These are phyloP conservation scores for Phycomyces blakesleeanus DNA, from an alignment of 192 early-diverging fungal species.

Conservation along the genomic window DNA sequence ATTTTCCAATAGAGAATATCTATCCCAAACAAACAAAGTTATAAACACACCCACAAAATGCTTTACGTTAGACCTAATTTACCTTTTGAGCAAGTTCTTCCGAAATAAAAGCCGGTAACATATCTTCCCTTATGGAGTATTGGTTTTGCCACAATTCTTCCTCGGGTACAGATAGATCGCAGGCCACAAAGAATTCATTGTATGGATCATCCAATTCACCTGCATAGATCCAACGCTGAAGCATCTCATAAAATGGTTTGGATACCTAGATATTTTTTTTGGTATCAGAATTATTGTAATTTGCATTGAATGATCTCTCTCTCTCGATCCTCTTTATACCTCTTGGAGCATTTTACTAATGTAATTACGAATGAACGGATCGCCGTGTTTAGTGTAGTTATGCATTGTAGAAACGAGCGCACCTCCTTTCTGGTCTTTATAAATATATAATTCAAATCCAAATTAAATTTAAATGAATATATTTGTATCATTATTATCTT, in stretches of 20 bases:
- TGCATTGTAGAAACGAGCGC: conserved; percentile 73
- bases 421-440: conserved; percentile 62
- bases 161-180: conserved; percentile 47
- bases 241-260: conserved; percentile 86
- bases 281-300: not conserved
- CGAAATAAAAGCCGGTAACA: conserved; percentile 86
- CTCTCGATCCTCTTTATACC: too few relatives aligned
- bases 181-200: conserved; percentile 86
- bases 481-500: too few relatives aligned
- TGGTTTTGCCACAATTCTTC: conserved; percentile 82
- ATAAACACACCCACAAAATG: not conserved
- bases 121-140: conserved; percentile 70
- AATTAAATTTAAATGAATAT: too few relatives aligned
- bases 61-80: not conserved
- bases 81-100: conserved; percentile 77
- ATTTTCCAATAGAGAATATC: conserved; percentile 84
- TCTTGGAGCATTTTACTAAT: conserved; percentile 69
- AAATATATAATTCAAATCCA: too few relatives aligned
- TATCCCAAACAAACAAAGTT: conserved; percentile 18
- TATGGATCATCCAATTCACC: conserved; percentile 92
- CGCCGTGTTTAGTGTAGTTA: conserved; percentile 84
- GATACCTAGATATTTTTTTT: conserved; percentile 49
- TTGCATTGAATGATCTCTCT: too few relatives aligned
- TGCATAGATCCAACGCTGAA: conserved; percentile 88
- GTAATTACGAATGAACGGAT: conserved; percentile 82